phyloP scores from a whole-genome alignment of 2,329 filamentous ascomycete genomes.

The Scedosporium dehoogii region DNA sequence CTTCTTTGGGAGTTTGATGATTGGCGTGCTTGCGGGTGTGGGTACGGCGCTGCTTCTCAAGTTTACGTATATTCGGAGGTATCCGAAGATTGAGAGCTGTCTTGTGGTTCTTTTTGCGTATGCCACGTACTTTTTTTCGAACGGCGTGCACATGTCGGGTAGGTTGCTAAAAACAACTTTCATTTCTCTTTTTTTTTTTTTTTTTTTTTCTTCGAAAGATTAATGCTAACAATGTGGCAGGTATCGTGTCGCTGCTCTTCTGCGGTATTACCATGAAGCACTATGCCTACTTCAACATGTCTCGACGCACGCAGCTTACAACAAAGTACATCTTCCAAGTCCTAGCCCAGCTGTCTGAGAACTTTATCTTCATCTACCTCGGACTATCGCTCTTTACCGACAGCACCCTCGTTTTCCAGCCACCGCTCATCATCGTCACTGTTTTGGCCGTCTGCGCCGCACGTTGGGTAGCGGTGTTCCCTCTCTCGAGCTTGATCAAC shows the following conservation, averaged over 20 bases:
- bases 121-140: constrained; percentile 95
- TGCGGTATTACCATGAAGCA: constrained; percentile 98
- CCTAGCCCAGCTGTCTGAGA: constrained; percentile 89
- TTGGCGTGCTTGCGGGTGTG: constrained; percentile 81
- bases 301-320: constrained; percentile 87
- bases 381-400: constrained; percentile 93
- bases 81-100: constrained; percentile 95
- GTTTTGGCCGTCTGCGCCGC: constrained; percentile 86
- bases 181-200: too few relatives aligned
- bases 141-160: constrained; percentile 94
- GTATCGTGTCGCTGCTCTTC: constrained; percentile 92
- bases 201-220: too few relatives aligned
- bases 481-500: constrained; percentile 81
- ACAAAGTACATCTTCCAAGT: constrained; percentile 98
- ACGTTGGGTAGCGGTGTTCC: constrained; percentile 90
- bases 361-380: constrained; percentile 99
- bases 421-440: constrained; percentile 87
- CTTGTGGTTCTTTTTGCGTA: constrained; percentile 90
- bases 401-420: constrained; percentile 78
- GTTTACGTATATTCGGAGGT: constrained; percentile 84
- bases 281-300: constrained; percentile 99
- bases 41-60: constrained; percentile 81
- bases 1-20: constrained; percentile 88
- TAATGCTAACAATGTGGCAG: constrained; percentile 30
- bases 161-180: constrained; percentile 32